Conservation (phyloP, 2,329 filamentous ascomycete genomes). For the Emergomyces africanus region DNA sequence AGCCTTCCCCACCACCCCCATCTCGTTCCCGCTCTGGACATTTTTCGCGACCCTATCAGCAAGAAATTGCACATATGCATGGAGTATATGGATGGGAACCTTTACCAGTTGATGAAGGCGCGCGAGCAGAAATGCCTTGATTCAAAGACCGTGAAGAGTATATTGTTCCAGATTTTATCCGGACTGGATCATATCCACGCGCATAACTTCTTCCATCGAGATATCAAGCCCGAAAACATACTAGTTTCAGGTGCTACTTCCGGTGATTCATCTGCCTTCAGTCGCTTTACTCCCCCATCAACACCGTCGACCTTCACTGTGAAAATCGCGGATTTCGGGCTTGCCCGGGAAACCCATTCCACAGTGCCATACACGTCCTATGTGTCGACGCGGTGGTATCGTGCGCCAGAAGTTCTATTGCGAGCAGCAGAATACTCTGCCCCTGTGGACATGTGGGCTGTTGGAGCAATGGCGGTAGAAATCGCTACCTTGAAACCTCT, state of each 20-base stretch:
- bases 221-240: slow-evolving; percentile 99
- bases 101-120: slow-evolving; percentile 98
- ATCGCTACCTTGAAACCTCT: slow-evolving; percentile 92
- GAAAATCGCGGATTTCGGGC: slow-evolving; percentile 96
- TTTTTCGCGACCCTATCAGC: slow-evolving; percentile 91
- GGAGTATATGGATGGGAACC: slow-evolving; percentile 99
- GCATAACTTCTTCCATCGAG: slow-evolving; percentile 94
- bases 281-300: slow-evolving; percentile 88
- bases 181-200: slow-evolving; percentile 96
- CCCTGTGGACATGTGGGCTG: slow-evolving; percentile 95
- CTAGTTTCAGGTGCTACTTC: slow-evolving; percentile 82
- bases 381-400: slow-evolving; percentile 93
- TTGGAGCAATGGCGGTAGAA: slow-evolving; percentile 97
- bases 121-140: slow-evolving; percentile 91
- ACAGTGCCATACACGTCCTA: slow-evolving; percentile 96
- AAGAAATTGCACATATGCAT: slow-evolving; percentile 97
- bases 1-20: slow-evolving; percentile 80
- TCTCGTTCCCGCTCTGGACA: slow-evolving; percentile 93
- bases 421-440: slow-evolving; percentile 94
- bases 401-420: slow-evolving; percentile 83
- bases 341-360: slow-evolving; percentile 94
- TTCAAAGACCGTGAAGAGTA: slow-evolving; percentile 87
- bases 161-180: slow-evolving; percentile 91
- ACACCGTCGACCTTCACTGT: slow-evolving; percentile 90
- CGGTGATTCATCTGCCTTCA: slow-evolving; percentile 77